Evolutionary conservation across 2,329 filamentous ascomycete genomes (phyloP), one percentile per base, ranked within the genome.

Genomic region (Tympanopsis confertula): DNA sequence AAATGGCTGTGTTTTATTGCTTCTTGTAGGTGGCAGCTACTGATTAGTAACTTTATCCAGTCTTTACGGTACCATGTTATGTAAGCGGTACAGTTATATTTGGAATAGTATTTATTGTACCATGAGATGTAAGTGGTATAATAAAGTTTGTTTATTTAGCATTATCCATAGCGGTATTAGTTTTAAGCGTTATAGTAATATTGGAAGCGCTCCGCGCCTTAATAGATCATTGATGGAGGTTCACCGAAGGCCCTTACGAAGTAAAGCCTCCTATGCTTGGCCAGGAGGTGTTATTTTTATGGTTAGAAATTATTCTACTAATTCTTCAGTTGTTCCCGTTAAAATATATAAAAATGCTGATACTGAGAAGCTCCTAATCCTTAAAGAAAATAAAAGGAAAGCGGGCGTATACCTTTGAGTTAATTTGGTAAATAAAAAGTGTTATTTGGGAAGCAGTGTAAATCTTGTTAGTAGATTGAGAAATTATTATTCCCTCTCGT

Each of bases 301-400:
- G 10, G 10, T 28, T 10, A 33, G 30, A 33, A 33, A 10, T 33
- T 33, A 33, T 33, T 33, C 30, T 33, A 33, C 30, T 12, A 17
- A 33, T 17, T 13, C 12, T 18, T 18, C 30, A 13, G 30, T 33
- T 33, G 30, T 33, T 10, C 10, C 30, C 7, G 30, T 33, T 7
- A 33, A 33, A 33, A 33, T 33, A 33, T 33, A 10, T 18, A 18
- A 7, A 13, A 33, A 33, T 33, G 15, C 30, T 33, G 30, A 33
- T 33, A 33, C 15, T 18, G 30, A 33, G 10, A 33, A 33, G 30
- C 15, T 33, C 12, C 30, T 12, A 33, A 33, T 33, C 17, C 7
- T 33, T 12, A 33, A 33, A 33, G 30, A 33, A 18, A 18, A 10
- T 33, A 33, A 33, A 33, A 15, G 30, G 10, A 33, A 33, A 33